These are phyloP conservation scores for Dictyostelium firmibasis DNA, from an alignment of 78 protist genomes.

Conservation along the genomic window DNA sequence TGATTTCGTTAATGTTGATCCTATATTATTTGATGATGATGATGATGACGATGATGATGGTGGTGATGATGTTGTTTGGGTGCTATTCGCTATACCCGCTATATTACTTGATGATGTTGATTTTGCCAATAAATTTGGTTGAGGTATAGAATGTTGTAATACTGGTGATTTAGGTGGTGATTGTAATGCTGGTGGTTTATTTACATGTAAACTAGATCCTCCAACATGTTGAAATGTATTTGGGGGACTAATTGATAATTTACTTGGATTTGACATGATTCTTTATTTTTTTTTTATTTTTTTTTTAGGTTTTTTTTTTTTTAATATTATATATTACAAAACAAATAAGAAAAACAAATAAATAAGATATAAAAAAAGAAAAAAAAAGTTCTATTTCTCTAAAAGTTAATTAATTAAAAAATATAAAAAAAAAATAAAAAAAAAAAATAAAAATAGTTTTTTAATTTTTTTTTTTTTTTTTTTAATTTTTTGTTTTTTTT, in stretches of 20 bases:
- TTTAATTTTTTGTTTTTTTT: neutral
- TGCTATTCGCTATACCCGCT: neutral
- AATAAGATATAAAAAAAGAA: neutral
- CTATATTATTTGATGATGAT: neutral
- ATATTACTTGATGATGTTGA: neutral
- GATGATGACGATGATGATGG: neutral
- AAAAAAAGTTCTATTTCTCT: too few species aligned
- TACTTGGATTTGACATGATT: neutral
- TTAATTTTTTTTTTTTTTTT: neutral
- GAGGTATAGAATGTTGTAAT: neutral
- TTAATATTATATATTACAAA: neutral
- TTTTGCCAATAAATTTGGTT: neutral
- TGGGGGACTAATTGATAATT: neutral
- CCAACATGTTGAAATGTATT: constrained; percentile 2
- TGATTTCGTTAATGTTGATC: neutral
- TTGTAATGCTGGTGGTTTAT: constrained; percentile 2
- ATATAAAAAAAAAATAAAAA: neutral
- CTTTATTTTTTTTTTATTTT: neutral
- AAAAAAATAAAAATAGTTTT: neutral
- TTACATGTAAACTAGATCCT: neutral
- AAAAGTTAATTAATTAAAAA: neutral
- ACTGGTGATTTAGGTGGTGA: neutral
- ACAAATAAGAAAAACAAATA: neutral
- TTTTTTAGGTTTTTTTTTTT: too few species aligned
- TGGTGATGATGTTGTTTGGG: neutral